Evolutionary conservation across 768 basidiomycete genomes (phyloP).

Genomic region (Macrolepiota albuminosa): DNA sequence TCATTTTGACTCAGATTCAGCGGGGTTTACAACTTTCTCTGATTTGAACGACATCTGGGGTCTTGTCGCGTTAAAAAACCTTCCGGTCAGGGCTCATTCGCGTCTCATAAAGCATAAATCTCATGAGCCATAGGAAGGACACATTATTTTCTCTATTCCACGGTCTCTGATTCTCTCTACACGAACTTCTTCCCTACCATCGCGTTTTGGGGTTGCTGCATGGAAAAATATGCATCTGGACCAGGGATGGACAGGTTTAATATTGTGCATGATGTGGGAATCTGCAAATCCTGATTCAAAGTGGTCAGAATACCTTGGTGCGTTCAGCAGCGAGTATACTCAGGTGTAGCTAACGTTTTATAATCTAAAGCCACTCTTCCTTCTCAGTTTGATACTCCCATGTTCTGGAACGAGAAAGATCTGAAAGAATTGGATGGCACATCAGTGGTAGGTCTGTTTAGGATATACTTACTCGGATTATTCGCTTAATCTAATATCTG

Average conservation of each 20-base stretch:
- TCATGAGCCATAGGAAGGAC: slow-evolving; percentile 51
- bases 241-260: slow-evolving; percentile 81
- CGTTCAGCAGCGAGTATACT: slow-evolving; percentile 14
- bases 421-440: slow-evolving; percentile 76
- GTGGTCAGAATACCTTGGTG: slow-evolving; percentile 74
- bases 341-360: not conserved
- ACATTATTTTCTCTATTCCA: slow-evolving; percentile 80
- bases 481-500: slow-evolving; percentile 2
- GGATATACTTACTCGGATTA: not conserved
- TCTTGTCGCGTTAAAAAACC: slow-evolving; percentile 66
- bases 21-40: slow-evolving; percentile 44
- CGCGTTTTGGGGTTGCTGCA: slow-evolving; percentile 49
- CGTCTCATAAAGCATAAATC: not conserved
- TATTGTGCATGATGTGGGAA: slow-evolving; percentile 97
- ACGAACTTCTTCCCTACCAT: slow-evolving; percentile 64
- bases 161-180: slow-evolving; percentile 73
- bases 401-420: slow-evolving; percentile 87
- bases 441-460: slow-evolving; percentile 72
- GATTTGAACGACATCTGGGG: slow-evolving; percentile 63
- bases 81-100: slow-evolving; percentile 46
- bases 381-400: slow-evolving; percentile 74
- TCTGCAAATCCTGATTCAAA: slow-evolving; percentile 53
- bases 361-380: slow-evolving; percentile 57
- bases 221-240: slow-evolving; percentile 64
- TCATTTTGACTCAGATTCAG: slow-evolving; percentile 36